phyloP scores from a whole-genome alignment of 352 stramenopile genomes.

The Globisporangium recalcitrans region DNA sequence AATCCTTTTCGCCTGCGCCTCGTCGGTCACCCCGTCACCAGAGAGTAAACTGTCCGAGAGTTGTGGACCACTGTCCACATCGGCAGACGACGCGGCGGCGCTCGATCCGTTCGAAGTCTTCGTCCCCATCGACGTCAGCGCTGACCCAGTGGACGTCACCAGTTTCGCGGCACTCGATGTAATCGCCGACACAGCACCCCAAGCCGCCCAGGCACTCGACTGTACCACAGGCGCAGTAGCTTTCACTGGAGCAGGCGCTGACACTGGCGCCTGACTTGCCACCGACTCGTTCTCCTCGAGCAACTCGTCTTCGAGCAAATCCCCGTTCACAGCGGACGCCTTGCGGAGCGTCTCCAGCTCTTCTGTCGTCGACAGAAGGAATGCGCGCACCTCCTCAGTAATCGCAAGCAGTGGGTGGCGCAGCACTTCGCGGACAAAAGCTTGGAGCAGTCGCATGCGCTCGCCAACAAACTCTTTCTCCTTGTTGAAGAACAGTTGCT shows the following conservation, averaged over 20 bases:
- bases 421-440: conserved; percentile 72
- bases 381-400: conserved; percentile 65
- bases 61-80: conserved; percentile 23
- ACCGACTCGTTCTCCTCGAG: conserved; percentile 27
- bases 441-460: conserved; percentile 75
- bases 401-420: conserved; percentile 58
- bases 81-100: conserved; percentile 7
- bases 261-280: conserved; percentile 2
- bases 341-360: conserved; percentile 71
- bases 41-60: conserved; percentile 52
- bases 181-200: conserved; percentile 65
- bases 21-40: conserved; percentile 16
- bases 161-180: conserved; percentile 74
- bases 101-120: conserved; percentile 26
- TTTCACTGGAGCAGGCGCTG: conserved; percentile 19
- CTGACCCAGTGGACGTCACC: conserved; percentile 61
- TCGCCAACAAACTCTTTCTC: conserved; percentile 83
- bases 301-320: conserved; percentile 36
- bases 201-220: conserved; percentile 52
- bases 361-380: conserved; percentile 76
- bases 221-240: conserved; percentile 12
- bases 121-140: conserved; percentile 34
- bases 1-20: conserved; percentile 18
- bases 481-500: conserved; percentile 82
- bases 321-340: conserved; percentile 35